These are phyloP conservation scores for Avena atlantica DNA, from an alignment of 176 grass and related monocot species.

Conservation along the genomic window DNA sequence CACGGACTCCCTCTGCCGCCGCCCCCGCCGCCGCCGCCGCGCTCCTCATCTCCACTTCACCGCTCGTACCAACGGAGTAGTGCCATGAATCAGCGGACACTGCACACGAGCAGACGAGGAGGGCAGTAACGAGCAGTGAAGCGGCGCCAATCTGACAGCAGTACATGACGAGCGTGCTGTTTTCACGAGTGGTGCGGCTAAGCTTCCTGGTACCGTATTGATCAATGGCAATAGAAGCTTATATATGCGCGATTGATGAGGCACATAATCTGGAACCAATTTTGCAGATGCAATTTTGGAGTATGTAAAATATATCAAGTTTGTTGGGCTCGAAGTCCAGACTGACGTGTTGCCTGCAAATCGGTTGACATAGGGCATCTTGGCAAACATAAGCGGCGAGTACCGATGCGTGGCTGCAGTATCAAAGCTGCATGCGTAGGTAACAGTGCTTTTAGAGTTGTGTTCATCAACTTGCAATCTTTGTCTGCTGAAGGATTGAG, in stretches of 20 bases:
- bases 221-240: not conserved
- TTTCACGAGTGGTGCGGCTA: not conserved
- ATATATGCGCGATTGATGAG: too few relatives aligned
- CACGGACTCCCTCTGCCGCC: not conserved
- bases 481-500: not conserved
- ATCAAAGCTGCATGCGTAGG: not conserved
- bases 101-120: not conserved
- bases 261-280: not conserved
- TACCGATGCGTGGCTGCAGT: not conserved
- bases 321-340: not conserved
- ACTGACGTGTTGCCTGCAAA: not conserved
- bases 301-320: not conserved
- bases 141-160: not conserved
- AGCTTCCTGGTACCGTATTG: not conserved
- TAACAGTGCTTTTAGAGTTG: not conserved
- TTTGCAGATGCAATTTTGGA: not conserved
- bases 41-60: not conserved
- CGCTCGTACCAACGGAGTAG: not conserved
- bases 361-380: not conserved
- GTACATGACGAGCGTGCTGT: not conserved
- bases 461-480: not conserved
- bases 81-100: not conserved
- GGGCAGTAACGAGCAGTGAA: not conserved
- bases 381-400: not conserved
- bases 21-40: too few relatives aligned